Evolutionary conservation across 2,329 filamentous ascomycete species (phyloP), one percentile per base, ranked within the genome.

Genomic region (Chaetomiaceae sp.): DNA sequence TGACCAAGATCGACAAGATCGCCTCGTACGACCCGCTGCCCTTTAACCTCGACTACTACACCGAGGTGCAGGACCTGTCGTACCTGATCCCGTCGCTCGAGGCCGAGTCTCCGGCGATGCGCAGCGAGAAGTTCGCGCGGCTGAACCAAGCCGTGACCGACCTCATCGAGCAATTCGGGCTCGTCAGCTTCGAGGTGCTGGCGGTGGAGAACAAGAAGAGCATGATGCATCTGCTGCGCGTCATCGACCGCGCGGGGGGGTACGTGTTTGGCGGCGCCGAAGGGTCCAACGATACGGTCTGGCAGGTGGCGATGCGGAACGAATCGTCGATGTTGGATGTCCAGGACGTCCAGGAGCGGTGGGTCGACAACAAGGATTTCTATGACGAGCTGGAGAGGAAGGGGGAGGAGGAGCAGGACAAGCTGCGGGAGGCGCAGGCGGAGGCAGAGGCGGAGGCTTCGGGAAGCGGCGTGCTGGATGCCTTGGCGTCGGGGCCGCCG

Each of bases 1-100:
- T 98, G 20, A 96, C 90, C 48, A 98, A 98, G 69, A 95, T 98
- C 68, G 93, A 98, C 68, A 96, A 96, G 62, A 75, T 98, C 44
- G 73, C 83, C 29, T 81, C 84, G 42, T 96, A 95, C 61, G 84
- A 88, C 38, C 80, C 87, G 20, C 74, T 98, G 0, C 88, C 90
- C 0, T 96, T 98, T 73, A 95, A 95, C 59, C 81, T 98, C 49
- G 90, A 96, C 55, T 98, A 84, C 67, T 98, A 97, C 65, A 97
- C 93, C 51, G 91, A 98, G 65, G 91, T 97, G 7, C 90, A 98
- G 66, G 89, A 96, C 60, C 77, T 98, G 4, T 79, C 80, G 18
- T 88, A 95, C 56, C 75, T 98, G 11, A 76, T 93, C 1, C 88
- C 89, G 1, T 75, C 83, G 50, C 79, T 98, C 34, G 83, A 89